Percentiles rank a stretch among this genome's conserved stretches.
phyloP scores from a whole-genome alignment of 2,329 filamentous ascomycete genomes.

The Aulographum hederae region DNA sequence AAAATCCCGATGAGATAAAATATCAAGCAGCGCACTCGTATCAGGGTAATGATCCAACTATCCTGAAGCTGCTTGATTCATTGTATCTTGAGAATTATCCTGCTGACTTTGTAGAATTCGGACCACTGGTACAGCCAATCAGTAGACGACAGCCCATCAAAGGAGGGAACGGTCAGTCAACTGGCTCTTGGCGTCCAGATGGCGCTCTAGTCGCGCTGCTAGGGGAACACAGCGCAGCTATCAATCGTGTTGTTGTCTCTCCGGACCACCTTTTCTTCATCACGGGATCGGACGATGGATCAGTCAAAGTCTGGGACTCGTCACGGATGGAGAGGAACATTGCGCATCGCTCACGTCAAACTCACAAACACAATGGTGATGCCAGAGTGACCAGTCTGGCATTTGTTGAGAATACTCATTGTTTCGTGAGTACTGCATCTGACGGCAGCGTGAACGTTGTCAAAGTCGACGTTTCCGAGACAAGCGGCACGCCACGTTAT shows the following conservation, averaged over 20 bases:
- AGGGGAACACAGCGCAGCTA: constrained; percentile 65
- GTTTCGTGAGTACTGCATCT: constrained; percentile 75
- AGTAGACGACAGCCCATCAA: constrained; percentile 34
- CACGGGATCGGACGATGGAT: constrained; percentile 80
- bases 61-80: constrained; percentile 52
- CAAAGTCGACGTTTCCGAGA: constrained; percentile 50
- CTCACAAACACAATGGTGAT: constrained; percentile 55
- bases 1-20: constrained; percentile 20
- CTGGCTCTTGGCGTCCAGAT: constrained; percentile 63
- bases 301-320: constrained; percentile 86
- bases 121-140: constrained; percentile 58
- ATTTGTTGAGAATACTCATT: constrained; percentile 87
- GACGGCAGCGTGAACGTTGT: constrained; percentile 85
- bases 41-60: constrained; percentile 50
- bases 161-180: constrained; percentile 26
- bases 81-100: constrained; percentile 58
- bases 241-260: constrained; percentile 66
- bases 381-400: constrained; percentile 64
- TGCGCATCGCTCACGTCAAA: constrained; percentile 70
- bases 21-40: constrained; percentile 63
- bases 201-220: constrained; percentile 77
- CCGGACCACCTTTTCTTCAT: constrained; percentile 92
- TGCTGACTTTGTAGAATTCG: constrained; percentile 46
- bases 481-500: constrained; percentile 35
- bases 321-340: constrained; percentile 80